phyloP scores from a whole-genome alignment of 2,329 filamentous ascomycete genomes.

The Botrytis fabae region DNA sequence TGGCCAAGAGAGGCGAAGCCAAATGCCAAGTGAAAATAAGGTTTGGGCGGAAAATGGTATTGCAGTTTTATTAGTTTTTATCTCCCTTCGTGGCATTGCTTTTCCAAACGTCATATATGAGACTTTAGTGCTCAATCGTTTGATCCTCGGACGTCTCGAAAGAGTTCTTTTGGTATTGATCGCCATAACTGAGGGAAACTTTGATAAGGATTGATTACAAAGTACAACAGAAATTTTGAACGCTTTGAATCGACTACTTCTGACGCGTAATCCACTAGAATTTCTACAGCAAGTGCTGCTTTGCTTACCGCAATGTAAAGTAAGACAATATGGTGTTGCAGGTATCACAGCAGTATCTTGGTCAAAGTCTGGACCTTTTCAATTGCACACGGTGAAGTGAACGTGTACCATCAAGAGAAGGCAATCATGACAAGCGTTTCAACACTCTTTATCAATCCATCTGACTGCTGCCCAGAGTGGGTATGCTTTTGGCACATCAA shows the following conservation, averaged over 20 bases:
- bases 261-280: slow-evolving; percentile 12
- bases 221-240: neutral
- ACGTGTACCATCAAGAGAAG: neutral
- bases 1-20: slow-evolving; percentile 23
- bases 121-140: neutral
- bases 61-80: neutral
- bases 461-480: slow-evolving; percentile 7
- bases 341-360: slow-evolving; percentile 14
- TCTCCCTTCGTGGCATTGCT: slow-evolving; percentile 14
- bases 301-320: slow-evolving; percentile 16
- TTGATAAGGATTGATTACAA: neutral
- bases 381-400: neutral
- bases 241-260: neutral
- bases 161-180: slow-evolving; percentile 7
- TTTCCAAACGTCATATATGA: slow-evolving; percentile 11
- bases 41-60: slow-evolving; percentile 1
- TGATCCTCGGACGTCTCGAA: neutral
- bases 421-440: neutral
- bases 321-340: slow-evolving; percentile 10
- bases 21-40: slow-evolving; percentile 21
- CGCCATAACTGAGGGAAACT: neutral
- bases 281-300: slow-evolving; percentile 4
- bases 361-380: slow-evolving; percentile 5
- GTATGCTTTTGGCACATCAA: neutral
- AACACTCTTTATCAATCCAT: neutral